Evolutionary conservation across 345 rosid genomes (phyloP).

Genomic region (Populus pruinosa): DNA sequence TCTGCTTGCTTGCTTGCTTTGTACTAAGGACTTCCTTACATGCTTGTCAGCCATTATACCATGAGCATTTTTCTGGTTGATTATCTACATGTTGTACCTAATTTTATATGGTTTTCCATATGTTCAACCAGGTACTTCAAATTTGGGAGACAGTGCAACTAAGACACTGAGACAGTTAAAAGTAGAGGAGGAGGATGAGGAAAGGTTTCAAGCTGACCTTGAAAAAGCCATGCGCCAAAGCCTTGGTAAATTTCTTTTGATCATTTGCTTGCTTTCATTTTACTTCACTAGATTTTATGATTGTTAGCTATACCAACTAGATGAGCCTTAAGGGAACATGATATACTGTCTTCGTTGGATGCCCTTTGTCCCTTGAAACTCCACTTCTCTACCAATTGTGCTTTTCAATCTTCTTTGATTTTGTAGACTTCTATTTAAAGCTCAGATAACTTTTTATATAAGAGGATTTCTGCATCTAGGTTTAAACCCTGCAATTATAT

Average conservation of each 20-base stretch:
- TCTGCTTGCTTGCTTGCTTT: not conserved
- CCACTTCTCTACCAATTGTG: not conserved
- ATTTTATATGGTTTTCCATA: slow-evolving; percentile 15
- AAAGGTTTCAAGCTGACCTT: slow-evolving; percentile 92
- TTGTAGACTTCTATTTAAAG: not conserved
- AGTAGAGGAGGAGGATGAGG: slow-evolving; percentile 85
- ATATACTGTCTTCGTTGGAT: not conserved
- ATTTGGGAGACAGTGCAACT: slow-evolving; percentile 44
- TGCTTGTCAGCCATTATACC: not conserved
- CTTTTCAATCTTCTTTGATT: not conserved
- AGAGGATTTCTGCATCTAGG: not conserved
- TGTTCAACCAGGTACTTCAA: slow-evolving; percentile 25
- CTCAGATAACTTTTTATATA: not conserved
- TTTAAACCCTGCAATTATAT: not conserved
- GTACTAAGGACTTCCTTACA: not conserved
- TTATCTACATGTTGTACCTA: slow-evolving; percentile 9
- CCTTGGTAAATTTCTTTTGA: slow-evolving; percentile 54
- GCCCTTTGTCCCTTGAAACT: not conserved
- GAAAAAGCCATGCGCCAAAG: slow-evolving; percentile 79
- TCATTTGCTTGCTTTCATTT: not conserved
- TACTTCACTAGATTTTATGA: slow-evolving; percentile 1
- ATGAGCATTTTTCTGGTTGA: slow-evolving; percentile 1
- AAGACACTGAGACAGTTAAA: slow-evolving; percentile 74
- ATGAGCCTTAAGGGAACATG: not conserved
- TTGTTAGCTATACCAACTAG: not conserved